A percentile compares a stretch with the other conserved stretches of the same genome.
phyloP scores from a whole-genome alignment of 352 stramenopile genomes.

The Globisporangium canariense region DNA sequence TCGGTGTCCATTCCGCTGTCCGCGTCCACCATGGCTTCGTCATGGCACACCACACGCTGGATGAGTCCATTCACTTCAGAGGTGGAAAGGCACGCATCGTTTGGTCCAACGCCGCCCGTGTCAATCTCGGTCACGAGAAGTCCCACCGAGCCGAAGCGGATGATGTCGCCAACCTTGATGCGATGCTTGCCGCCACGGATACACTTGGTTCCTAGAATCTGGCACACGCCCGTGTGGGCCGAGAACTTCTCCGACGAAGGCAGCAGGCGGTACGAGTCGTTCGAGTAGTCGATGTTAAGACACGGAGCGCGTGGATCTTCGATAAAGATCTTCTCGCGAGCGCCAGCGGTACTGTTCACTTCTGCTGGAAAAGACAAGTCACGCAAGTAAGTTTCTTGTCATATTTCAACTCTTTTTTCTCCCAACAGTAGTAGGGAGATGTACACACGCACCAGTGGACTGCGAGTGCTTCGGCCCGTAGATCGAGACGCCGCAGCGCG shows the following conservation, averaged over 20 bases:
- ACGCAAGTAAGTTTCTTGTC: not conserved
- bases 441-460: conserved; percentile 23
- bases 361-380: conserved; percentile 14
- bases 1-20: conserved; percentile 85
- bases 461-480: conserved; percentile 84
- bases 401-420: not conserved
- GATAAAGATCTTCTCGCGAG: conserved; percentile 83
- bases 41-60: conserved; percentile 77
- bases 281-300: conserved; percentile 86
- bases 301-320: conserved; percentile 80
- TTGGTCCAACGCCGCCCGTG: conserved; percentile 58
- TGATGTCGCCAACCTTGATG: conserved; percentile 81
- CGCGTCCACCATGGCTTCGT: conserved; percentile 71
- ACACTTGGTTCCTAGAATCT: conserved; percentile 85
- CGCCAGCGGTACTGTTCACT: conserved; percentile 26
- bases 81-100: conserved; percentile 68
- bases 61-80: conserved; percentile 80
- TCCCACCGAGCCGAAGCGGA: conserved; percentile 80
- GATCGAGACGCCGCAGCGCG: conserved; percentile 81
- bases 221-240: conserved; percentile 81
- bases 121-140: conserved; percentile 85
- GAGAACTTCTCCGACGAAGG: conserved; percentile 86
- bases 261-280: conserved; percentile 81
- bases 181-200: conserved; percentile 82
- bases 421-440: too few species aligned